Evolutionary conservation across 805 yeast species (phyloP).

Genomic region (Kodamaea kakaduensis): DNA sequence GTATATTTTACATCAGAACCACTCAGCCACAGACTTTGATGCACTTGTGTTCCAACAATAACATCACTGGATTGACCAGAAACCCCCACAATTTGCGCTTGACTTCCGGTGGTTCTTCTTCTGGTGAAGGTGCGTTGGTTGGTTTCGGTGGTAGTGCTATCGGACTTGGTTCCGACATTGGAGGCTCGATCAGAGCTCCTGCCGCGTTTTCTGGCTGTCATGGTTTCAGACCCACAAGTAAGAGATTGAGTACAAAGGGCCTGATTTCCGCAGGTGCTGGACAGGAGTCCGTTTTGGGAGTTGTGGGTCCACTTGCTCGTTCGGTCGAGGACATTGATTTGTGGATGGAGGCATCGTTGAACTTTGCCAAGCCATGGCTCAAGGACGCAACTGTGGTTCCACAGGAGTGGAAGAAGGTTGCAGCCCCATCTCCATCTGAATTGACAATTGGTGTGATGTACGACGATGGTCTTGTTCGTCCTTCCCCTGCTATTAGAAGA

Average conservation of each 20-base stretch:
- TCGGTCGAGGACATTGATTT: conserved; percentile 62
- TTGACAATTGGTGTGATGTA: conserved; percentile 59
- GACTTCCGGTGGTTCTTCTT: conserved; percentile 70
- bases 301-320: conserved; percentile 66
- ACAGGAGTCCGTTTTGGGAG: conserved; percentile 62
- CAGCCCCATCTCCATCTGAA: conserved; percentile 33
- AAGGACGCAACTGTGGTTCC: conserved; percentile 45
- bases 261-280: conserved; percentile 57
- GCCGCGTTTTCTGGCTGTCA: conserved; percentile 60
- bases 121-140: conserved; percentile 67
- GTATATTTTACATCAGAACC: conserved; percentile 61
- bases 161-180: conserved; percentile 69
- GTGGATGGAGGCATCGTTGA: conserved; percentile 60
- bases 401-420: conserved; percentile 50
- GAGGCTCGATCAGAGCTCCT: conserved; percentile 67
- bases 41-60: conserved; percentile 63
- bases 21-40: conserved; percentile 66
- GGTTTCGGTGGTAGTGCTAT: conserved; percentile 56
- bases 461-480: conserved; percentile 63
- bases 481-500: conserved; percentile 61
- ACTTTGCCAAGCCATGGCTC: conserved; percentile 63
- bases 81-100: conserved; percentile 55
- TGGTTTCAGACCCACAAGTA: conserved; percentile 62
- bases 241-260: conserved; percentile 44
- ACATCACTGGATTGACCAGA: conserved; percentile 55